Conservation (phyloP, 164 flowering plant genomes). For the Hamamelis virginiana region DNA sequence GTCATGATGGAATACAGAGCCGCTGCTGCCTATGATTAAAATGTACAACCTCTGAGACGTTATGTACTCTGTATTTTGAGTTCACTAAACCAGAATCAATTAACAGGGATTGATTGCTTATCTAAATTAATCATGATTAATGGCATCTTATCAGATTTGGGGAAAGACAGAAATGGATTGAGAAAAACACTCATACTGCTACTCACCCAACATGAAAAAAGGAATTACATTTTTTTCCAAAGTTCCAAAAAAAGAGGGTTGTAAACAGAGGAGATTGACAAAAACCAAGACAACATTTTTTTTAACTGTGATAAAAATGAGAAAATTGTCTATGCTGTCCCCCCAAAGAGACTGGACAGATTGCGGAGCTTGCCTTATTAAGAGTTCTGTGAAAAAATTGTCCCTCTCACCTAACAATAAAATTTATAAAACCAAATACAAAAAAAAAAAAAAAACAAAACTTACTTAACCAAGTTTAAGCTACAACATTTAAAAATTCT, state of each 20-base stretch:
- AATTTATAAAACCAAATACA: neutral
- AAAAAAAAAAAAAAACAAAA: conserved; percentile 14
- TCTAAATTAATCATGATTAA: too few relatives aligned
- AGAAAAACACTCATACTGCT: too few relatives aligned
- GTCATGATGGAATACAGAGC: too few relatives aligned
- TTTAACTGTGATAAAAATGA: neutral
- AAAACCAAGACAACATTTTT: neutral
- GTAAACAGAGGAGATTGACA: neutral
- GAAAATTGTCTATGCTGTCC: neutral
- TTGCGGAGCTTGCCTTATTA: conserved; percentile 12
- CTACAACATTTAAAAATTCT: conserved; percentile 10
- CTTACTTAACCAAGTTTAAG: neutral
- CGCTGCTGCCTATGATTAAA: too few relatives aligned
- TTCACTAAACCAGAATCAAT: too few relatives aligned
- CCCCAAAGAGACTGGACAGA: neutral
- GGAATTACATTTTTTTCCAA: neutral
- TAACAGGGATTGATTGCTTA: too few relatives aligned
- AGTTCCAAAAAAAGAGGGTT: neutral
- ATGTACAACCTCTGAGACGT: too few relatives aligned
- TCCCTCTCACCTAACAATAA: conserved; percentile 8
- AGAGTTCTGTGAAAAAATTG: conserved; percentile 5
- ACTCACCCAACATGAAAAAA: too few relatives aligned
- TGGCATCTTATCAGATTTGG: too few relatives aligned
- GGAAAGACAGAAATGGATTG: too few relatives aligned
- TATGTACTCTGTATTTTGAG: too few relatives aligned